These are phyloP conservation scores for Sporothrix mexicana DNA, from an alignment of 2,329 filamentous ascomycete genomes.

Conservation along the genomic window DNA sequence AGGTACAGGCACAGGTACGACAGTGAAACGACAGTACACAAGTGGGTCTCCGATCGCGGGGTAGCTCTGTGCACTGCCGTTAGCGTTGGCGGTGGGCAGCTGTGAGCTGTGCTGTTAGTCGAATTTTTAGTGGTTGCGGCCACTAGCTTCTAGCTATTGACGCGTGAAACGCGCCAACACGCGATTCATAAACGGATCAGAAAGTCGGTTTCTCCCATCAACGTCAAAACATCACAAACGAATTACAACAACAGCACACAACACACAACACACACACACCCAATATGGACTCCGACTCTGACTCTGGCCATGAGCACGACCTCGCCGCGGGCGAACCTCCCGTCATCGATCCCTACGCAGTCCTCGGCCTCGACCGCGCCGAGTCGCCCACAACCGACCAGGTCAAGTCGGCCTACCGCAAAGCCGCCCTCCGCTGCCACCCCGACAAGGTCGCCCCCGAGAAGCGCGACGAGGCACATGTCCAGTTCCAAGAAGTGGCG, in stretches of 20 bases:
- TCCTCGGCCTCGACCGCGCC: slow-evolving; percentile 72
- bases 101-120: not conserved
- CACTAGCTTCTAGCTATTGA: slow-evolving; percentile 9
- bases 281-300: slow-evolving; percentile 28
- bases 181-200: not conserved
- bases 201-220: not conserved
- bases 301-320: slow-evolving; percentile 42
- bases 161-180: slow-evolving; percentile 4
- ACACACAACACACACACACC: not conserved
- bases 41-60: not conserved
- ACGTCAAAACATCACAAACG: not conserved
- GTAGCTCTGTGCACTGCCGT: slow-evolving; percentile 13
- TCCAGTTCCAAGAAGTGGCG: slow-evolving; percentile 85
- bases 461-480: slow-evolving; percentile 74
- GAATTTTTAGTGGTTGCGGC: too few species aligned
- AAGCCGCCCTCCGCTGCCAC: slow-evolving; percentile 85
- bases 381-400: slow-evolving; percentile 70
- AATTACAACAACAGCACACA: not conserved
- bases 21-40: not conserved
- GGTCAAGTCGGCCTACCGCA: slow-evolving; percentile 90
- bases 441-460: slow-evolving; percentile 65
- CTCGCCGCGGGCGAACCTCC: slow-evolving; percentile 57
- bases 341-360: slow-evolving; percentile 75
- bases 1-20: too few species aligned
- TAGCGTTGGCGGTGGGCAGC: not conserved